Evolutionary conservation across 495 filamentous ascomycete genomes (phyloP).

Genomic region (Xylaria grammica): DNA sequence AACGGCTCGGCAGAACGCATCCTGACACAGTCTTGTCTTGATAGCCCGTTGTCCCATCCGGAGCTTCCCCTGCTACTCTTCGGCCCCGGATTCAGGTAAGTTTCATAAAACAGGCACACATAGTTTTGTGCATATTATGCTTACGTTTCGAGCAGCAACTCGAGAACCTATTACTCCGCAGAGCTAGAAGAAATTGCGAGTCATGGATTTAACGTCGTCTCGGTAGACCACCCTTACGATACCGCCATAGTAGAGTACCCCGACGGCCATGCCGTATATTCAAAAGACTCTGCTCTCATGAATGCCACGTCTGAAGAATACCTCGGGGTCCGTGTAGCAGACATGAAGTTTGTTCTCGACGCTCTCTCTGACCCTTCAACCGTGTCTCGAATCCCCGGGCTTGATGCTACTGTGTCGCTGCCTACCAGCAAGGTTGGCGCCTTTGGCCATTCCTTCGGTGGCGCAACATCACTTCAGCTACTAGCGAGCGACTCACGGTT

Average conservation of each 20-base stretch:
- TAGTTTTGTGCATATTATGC: too few species aligned
- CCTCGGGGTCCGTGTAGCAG: slow-evolving; percentile 37
- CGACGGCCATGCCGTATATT: slow-evolving; percentile 41
- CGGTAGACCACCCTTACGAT: slow-evolving; percentile 59
- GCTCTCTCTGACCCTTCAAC: slow-evolving; percentile 31
- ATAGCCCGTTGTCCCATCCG: slow-evolving; percentile 15
- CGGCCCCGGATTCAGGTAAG: background rate
- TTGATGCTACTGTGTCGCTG: slow-evolving; percentile 11
- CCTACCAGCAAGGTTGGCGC: slow-evolving; percentile 39
- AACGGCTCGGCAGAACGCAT: slow-evolving; percentile 5
- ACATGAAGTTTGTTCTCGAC: slow-evolving; percentile 44
- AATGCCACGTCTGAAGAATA: slow-evolving; percentile 7
- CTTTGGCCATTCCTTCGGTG: slow-evolving; percentile 59
- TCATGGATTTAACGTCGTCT: slow-evolving; percentile 52
- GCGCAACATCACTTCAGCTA: slow-evolving; percentile 48
- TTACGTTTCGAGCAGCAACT: too few species aligned
- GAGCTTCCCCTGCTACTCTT: slow-evolving; percentile 35
- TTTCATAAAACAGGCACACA: slow-evolving; percentile 48
- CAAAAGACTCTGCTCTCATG: slow-evolving; percentile 13
- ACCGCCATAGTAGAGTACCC: slow-evolving; percentile 53
- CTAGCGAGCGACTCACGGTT: slow-evolving; percentile 46
- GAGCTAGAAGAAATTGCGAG: slow-evolving; percentile 50
- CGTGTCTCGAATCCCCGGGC: slow-evolving; percentile 22
- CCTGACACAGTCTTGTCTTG: slow-evolving; percentile 18
- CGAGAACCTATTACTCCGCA: slow-evolving; percentile 46